Percentiles rank a stretch among this genome's conserved stretches.
Evolutionary conservation across 495 filamentous ascomycete genomes (phyloP).

Genomic region (Aspergillus sparsus): DNA sequence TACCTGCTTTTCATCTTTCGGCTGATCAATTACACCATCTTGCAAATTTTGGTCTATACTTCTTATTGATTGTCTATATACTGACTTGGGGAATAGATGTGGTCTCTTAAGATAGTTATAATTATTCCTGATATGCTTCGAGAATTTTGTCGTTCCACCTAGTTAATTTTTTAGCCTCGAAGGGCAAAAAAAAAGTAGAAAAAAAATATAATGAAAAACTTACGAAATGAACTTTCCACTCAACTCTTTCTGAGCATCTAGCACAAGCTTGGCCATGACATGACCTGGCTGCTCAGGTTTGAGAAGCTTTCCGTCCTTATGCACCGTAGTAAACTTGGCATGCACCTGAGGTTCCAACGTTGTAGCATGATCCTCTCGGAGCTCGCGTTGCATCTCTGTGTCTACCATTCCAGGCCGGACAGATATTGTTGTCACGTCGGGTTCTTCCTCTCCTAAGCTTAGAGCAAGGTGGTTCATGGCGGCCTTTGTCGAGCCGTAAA

Average conservation of each 20-base stretch:
- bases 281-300: conserved; percentile 81
- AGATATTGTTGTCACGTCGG: conserved; percentile 66
- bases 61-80: conserved; percentile 29
- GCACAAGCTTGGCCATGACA: conserved; percentile 78
- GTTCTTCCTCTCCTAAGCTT: conserved; percentile 77
- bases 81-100: conserved; percentile 31
- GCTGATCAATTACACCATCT: conserved; percentile 57
- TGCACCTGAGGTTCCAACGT: conserved; percentile 66
- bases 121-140: conserved; percentile 58
- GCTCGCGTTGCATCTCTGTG: conserved; percentile 87
- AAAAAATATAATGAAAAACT: conserved; percentile 28
- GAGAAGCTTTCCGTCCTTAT: conserved; percentile 68
- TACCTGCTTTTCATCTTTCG: conserved; percentile 96
- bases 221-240: conserved; percentile 77
- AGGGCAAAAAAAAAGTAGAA: neutral
- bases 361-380: conserved; percentile 68
- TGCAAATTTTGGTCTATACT: conserved; percentile 25
- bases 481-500: conserved; percentile 85
- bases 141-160: conserved; percentile 75
- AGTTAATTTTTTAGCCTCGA: conserved; percentile 39
- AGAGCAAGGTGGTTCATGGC: conserved; percentile 79
- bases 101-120: conserved; percentile 20
- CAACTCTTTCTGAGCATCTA: conserved; percentile 62
- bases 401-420: conserved; percentile 85
- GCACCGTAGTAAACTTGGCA: conserved; percentile 66